These are phyloP conservation scores for Fusarium devonianum DNA, from an alignment of 2,329 filamentous ascomycete species.

Conservation along the genomic window DNA sequence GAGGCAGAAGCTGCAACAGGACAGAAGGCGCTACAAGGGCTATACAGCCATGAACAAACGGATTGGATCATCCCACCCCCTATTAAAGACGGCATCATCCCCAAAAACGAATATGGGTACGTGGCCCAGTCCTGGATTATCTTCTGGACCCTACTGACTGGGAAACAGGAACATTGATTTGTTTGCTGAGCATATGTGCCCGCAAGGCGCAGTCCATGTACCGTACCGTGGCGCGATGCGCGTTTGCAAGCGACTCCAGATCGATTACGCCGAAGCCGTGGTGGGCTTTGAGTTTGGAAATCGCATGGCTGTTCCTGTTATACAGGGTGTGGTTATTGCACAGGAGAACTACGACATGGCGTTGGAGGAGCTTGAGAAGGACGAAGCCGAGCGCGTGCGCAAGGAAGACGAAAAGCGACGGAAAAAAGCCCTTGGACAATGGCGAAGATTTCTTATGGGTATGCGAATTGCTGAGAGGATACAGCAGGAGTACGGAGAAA, in stretches of 20 bases:
- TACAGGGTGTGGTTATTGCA: conserved; percentile 88
- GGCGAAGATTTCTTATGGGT: conserved; percentile 88
- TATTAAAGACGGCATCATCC: conserved; percentile 84
- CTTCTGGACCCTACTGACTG: conserved; percentile 29
- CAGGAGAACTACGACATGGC: conserved; percentile 78
- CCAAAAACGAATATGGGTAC: conserved; percentile 87
- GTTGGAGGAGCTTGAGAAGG: conserved; percentile 79
- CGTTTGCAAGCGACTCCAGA: conserved; percentile 81
- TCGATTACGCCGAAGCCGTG: conserved; percentile 93
- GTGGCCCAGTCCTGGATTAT: conserved; percentile 1
- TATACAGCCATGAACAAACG: conserved; percentile 86
- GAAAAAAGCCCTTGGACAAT: conserved; percentile 75
- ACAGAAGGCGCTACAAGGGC: conserved; percentile 82
- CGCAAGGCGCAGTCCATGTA: conserved; percentile 81
- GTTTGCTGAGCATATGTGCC: conserved; percentile 93
- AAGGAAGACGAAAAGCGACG: conserved; percentile 86
- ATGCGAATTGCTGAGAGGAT: conserved; percentile 82
- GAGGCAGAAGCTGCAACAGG: conserved; percentile 82
- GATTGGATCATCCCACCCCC: conserved; percentile 94
- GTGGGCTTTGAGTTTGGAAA: conserved; percentile 97
- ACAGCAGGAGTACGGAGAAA: conserved; percentile 75
- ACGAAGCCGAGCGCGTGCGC: conserved; percentile 75
- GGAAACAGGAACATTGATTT: conserved; percentile 80
- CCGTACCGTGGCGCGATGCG: conserved; percentile 78
- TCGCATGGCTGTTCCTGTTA: conserved; percentile 90